These are phyloP conservation scores for Agarophyton chilense DNA, from an alignment of 23 red algal species.

Conservation along the genomic window DNA sequence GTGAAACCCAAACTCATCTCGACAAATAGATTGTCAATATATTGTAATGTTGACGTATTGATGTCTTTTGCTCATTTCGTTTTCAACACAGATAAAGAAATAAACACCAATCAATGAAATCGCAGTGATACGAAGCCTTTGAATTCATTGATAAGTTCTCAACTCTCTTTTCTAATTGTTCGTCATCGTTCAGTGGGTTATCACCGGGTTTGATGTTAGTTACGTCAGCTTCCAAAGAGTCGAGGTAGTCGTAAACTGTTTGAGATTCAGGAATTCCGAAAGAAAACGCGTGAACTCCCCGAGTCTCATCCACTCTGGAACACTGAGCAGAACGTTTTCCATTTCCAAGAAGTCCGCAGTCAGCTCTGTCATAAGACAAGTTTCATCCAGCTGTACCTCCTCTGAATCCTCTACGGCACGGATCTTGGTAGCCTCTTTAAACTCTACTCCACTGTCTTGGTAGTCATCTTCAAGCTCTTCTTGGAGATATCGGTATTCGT, in stretches of 20 bases:
- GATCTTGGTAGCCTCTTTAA: constrained; percentile 12
- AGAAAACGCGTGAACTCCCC: constrained; percentile 12
- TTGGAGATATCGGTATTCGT: constrained; percentile 16
- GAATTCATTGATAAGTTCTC: constrained; percentile 3
- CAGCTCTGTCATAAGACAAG: not conserved
- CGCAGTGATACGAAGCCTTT: not conserved
- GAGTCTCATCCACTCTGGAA: constrained; percentile 1
- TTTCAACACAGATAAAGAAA: not conserved
- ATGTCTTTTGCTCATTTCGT: not conserved
- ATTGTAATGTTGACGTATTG: not conserved
- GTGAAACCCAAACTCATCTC: not conserved
- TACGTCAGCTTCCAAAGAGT: not conserved
- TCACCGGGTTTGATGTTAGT: not conserved
- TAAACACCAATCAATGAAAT: not conserved
- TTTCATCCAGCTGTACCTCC: not conserved
- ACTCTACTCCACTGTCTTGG: constrained; percentile 5
- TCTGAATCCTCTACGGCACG: not conserved
- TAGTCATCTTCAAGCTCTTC: not conserved
- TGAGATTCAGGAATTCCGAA: constrained; percentile 6
- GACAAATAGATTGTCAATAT: not conserved
- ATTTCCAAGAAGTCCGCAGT: constrained; percentile 18
- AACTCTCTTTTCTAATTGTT: not conserved
- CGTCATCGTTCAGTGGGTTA: not conserved
- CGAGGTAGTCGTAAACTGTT: constrained; percentile 15
- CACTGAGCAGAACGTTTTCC: constrained; percentile 3